These are phyloP conservation scores for Mycena venus DNA, from an alignment of 768 basidiomycete genomes.

Conservation along the genomic window DNA sequence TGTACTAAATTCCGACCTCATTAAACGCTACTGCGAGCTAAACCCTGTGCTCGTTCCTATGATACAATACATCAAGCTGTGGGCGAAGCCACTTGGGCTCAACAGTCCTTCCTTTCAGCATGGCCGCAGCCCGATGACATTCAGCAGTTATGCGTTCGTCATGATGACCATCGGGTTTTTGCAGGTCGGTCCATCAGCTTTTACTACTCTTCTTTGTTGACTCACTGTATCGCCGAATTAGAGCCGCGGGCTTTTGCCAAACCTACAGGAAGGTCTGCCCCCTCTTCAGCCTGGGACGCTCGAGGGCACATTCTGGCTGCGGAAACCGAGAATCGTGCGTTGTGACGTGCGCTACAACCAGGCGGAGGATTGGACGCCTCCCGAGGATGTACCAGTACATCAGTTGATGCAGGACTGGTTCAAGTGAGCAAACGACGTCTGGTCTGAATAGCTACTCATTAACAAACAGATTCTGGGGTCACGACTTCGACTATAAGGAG, in stretches of 20 bases:
- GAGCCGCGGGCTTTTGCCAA: conserved; percentile 62
- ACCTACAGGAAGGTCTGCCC: conserved; percentile 60
- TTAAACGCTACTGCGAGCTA: conserved; percentile 64
- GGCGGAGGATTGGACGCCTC: conserved; percentile 27
- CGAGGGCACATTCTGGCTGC: conserved; percentile 50
- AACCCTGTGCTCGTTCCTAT: conserved; percentile 59
- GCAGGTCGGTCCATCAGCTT: conserved; percentile 57
- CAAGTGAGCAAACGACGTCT: conserved; percentile 42
- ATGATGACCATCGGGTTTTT: conserved; percentile 73
- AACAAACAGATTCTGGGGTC: conserved; percentile 58
- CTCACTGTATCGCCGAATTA: conserved; percentile 34
- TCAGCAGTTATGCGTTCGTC: conserved; percentile 73
- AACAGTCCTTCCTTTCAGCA: conserved; percentile 55
- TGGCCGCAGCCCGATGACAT: conserved; percentile 46
- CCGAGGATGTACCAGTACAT: conserved; percentile 28
- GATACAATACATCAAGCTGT: conserved; percentile 65
- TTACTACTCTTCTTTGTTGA: neutral
- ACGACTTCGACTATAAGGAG: conserved; percentile 49
- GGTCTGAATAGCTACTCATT: conserved; percentile 1
- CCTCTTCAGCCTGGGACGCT: conserved; percentile 12
- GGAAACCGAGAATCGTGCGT: conserved; percentile 24
- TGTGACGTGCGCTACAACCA: conserved; percentile 50
- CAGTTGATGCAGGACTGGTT: conserved; percentile 57
- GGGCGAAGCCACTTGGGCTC: conserved; percentile 68
- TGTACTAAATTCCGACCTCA: conserved; percentile 61